These are phyloP conservation scores for Globisporangium alternatum DNA, from an alignment of 352 stramenopile species.

Conservation along the genomic window DNA sequence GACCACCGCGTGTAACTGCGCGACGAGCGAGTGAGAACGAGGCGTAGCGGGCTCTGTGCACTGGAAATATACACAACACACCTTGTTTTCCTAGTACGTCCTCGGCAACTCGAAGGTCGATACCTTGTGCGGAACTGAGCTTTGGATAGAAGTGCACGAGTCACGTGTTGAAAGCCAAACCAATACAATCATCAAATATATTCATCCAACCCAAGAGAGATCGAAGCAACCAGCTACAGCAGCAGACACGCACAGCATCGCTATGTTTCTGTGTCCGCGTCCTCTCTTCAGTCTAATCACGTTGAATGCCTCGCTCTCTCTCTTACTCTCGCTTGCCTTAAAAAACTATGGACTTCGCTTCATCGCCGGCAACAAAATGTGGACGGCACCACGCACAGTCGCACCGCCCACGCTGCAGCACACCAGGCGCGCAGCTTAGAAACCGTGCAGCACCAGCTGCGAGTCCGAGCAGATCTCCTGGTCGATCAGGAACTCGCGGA, in stretches of 20 bases:
- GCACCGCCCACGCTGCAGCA: background rate
- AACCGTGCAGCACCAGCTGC: constrained; percentile 97
- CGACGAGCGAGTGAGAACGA: background rate
- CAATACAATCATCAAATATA: constrained; percentile 25
- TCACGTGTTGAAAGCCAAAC: background rate
- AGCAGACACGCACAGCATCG: background rate
- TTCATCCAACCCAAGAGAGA: constrained; percentile 14
- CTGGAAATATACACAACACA: constrained; percentile 4
- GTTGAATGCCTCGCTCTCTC: constrained; percentile 2
- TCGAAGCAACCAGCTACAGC: background rate
- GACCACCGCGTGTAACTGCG: constrained; percentile 47
- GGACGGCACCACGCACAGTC: background rate
- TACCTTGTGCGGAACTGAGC: background rate
- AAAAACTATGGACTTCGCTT: constrained; percentile 3
- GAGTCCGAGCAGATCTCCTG: constrained; percentile 98
- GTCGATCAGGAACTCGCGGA: constrained; percentile 98
- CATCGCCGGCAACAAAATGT: background rate
- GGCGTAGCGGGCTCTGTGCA: background rate
- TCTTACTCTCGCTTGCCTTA: background rate
- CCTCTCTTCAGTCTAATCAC: constrained; percentile 7
- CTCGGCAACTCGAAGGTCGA: background rate
- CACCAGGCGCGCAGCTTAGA: constrained; percentile 70
- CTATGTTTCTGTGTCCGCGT: background rate
- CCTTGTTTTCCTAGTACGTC: background rate
- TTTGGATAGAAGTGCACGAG: background rate